Base-by-base conservation (phyloP, 805 yeast species). In the Ascoidea asiatica region DNA sequence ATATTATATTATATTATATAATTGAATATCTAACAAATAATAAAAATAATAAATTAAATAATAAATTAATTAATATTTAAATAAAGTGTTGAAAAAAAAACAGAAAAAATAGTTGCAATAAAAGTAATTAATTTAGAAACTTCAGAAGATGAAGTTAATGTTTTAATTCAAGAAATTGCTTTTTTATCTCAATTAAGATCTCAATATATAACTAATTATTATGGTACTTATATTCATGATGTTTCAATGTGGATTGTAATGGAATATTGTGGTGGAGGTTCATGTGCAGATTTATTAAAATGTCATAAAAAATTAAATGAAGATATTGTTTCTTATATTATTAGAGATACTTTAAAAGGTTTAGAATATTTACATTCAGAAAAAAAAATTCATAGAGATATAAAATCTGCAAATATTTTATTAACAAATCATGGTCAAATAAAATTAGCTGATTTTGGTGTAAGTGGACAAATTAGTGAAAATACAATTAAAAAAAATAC, bases 181-280 rank as follows among this genome's bases (percentile, higher is more conserved):
- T 77, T 89, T 49, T 64, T 92, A 21, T 75, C 84, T 19, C 77
- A 77, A 42, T 61, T 89, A 46, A 68, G 68, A 42, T 76, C 81
- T n/a, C 74, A 73, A 1, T 75, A 73, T 53, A 77, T 92, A 43
- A 86, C 92, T 1, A 68, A 70, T 39, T 78, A 79, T 56, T 69
- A 65, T 53, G 79, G 77, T 41, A 78, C 95, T 1, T 74, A 77
- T 54, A 59, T 81, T 4, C 66, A 69, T 39, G 86, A 77, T 39
- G 75, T 77, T 39, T 70, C 75, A 5, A 75, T 92, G 76, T 89
- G 88, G 81, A 84, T 90, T 41, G 81, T 81, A 4, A 86, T 92
- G 96, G 98, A 90, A 59, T 87, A 74, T 56, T 92, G 97, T 61
- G 95, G 90, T 11, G 97, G 94, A 22, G 96, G 97, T 0, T 85